Percentiles rank a stretch among this genome's conserved stretches.
phyloP scores from a whole-genome alignment of 805 yeast genomes.

The Metschnikowia santaceciliae region DNA sequence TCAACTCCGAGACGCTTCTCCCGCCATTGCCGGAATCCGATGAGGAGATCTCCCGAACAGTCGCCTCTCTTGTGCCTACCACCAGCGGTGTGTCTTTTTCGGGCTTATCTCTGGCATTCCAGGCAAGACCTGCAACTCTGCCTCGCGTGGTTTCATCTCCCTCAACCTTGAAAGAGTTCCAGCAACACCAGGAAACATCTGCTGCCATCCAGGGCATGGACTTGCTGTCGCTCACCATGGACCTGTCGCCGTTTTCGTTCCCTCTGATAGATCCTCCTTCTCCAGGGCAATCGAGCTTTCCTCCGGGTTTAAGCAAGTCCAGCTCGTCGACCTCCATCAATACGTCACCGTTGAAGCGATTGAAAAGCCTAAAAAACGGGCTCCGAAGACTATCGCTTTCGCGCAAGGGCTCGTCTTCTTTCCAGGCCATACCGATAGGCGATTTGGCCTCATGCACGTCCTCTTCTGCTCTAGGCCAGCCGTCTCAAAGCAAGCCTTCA shows the following conservation, averaged over 20 bases:
- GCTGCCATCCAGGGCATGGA: constrained; percentile 24
- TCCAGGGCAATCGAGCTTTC: constrained; percentile 3
- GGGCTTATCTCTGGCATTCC: background rate
- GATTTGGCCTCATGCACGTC: constrained; percentile 5
- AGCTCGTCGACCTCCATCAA: constrained; percentile 7
- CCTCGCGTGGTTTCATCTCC: constrained; percentile 2
- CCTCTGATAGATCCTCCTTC: constrained; percentile 12
- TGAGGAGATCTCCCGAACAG: background rate
- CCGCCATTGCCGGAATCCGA: constrained; percentile 23
- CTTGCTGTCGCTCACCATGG: constrained; percentile 21
- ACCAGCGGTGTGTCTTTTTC: background rate
- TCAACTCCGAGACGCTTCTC: constrained; percentile 17
- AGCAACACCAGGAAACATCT: constrained; percentile 1
- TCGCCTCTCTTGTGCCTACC: background rate
- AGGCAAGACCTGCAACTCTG: background rate
- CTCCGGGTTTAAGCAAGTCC: constrained; percentile 4
- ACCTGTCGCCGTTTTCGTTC: constrained; percentile 15
- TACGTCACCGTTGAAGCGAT: constrained; percentile 32
- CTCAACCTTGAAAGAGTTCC: constrained; percentile 1
- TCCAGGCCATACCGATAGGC: constrained; percentile 1
- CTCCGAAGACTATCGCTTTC: constrained; percentile 35
- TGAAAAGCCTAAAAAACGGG: constrained; percentile 36
- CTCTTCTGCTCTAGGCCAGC: background rate
- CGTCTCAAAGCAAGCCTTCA: background rate
- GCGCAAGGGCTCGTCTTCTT: constrained; percentile 9